Evolutionary conservation across 352 stramenopile genomes (phyloP).

Genomic region (Phytophthora constricta): DNA sequence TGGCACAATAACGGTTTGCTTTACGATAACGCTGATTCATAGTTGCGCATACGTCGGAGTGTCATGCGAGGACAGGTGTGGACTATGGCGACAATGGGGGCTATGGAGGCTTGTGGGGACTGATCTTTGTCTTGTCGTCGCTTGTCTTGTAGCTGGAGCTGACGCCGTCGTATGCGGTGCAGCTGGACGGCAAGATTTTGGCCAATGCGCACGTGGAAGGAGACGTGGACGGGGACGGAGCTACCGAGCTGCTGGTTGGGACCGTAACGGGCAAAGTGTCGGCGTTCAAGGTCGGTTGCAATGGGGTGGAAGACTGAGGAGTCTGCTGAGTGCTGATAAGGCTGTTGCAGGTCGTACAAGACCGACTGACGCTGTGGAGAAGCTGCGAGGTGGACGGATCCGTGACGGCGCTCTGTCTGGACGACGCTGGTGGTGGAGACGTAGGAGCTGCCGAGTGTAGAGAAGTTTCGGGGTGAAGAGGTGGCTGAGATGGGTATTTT

Average conservation of each 20-base stretch:
- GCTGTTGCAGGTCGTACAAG: constrained; percentile 46
- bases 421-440: constrained; percentile 42
- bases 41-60: background rate
- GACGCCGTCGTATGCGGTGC: constrained; percentile 59
- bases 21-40: no score
- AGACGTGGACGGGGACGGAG: constrained; percentile 72
- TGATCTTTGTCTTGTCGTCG: constrained; percentile 1
- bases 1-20: no score
- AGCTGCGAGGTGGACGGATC: constrained; percentile 70
- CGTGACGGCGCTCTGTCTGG: constrained; percentile 73
- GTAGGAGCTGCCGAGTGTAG: no score
- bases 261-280: constrained; percentile 65
- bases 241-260: constrained; percentile 71
- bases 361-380: constrained; percentile 62
- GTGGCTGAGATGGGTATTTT: background rate
- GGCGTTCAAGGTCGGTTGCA: constrained; percentile 69
- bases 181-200: constrained; percentile 74
- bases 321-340: background rate
- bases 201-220: constrained; percentile 70
- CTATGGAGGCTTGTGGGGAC: background rate
- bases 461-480: no score
- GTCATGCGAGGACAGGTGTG: background rate
- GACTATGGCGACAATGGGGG: background rate
- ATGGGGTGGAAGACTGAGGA: background rate
- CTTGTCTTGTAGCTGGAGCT: constrained; percentile 62